These are phyloP conservation scores for Cordyceps pruinosa DNA, from an alignment of 2,329 filamentous ascomycete genomes.

Conservation along the genomic window DNA sequence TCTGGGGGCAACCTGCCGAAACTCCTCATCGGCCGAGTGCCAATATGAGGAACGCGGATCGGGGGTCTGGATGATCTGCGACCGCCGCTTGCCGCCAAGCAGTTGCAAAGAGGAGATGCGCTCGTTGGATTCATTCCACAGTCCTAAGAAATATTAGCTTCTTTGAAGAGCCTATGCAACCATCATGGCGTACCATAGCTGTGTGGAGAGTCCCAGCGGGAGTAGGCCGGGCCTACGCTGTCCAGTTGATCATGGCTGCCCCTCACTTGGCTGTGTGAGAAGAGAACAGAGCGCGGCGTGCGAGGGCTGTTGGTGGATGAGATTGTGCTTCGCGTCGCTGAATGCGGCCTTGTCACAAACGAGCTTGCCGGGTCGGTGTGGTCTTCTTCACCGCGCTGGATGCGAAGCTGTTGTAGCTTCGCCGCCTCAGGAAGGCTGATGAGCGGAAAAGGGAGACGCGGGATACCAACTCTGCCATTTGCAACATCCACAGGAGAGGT, in stretches of 20 bases:
- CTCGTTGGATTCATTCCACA: conserved; percentile 3
- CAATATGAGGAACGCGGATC: conserved; percentile 4
- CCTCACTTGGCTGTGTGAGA: not conserved
- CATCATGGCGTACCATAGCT: not conserved
- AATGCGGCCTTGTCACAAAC: conserved; percentile 24
- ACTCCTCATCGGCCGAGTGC: conserved; percentile 5
- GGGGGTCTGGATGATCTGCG: conserved; percentile 3
- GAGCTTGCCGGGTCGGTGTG: conserved; percentile 25
- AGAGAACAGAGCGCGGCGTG: conserved; percentile 21
- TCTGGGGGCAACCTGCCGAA: conserved; percentile 14
- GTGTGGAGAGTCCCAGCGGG: conserved; percentile 7
- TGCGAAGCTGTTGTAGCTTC: conserved; percentile 25
- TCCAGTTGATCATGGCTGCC: not conserved
- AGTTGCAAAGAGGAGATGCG: conserved; percentile 5
- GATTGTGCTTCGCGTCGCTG: conserved; percentile 25
- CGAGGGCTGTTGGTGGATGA: conserved; percentile 20
- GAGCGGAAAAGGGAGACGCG: conserved; percentile 29
- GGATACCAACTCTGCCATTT: conserved; percentile 13
- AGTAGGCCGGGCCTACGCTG: not conserved
- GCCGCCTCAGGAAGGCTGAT: conserved; percentile 33
- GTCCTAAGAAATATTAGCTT: not conserved
- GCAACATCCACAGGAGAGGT: not conserved
- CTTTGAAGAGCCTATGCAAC: not conserved
- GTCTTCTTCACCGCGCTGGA: conserved; percentile 30
- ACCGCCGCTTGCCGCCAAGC: conserved; percentile 3